Conservation (phyloP, 2,329 filamentous ascomycete species). For the Fusarium sp. region DNA sequence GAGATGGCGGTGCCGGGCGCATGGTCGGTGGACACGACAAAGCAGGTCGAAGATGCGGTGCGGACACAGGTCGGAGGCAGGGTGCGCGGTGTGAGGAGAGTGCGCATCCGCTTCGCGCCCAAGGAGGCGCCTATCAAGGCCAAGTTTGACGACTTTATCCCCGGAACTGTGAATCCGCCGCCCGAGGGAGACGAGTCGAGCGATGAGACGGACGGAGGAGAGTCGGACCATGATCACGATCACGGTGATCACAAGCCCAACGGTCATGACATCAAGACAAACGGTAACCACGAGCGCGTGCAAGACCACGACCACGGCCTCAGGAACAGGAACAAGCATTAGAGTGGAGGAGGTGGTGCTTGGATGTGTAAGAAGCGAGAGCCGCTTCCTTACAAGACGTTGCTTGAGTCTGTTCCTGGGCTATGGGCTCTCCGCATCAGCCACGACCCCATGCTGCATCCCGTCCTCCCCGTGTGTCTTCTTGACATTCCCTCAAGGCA, state of each 20-base stretch:
- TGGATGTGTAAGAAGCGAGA: slow-evolving; percentile 10
- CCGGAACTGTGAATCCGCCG: slow-evolving; percentile 69
- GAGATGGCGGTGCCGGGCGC: slow-evolving; percentile 79
- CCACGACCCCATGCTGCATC: slow-evolving; percentile 6
- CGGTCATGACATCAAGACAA: slow-evolving; percentile 32
- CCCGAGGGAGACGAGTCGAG: slow-evolving; percentile 62
- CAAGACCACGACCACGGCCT: slow-evolving; percentile 33
- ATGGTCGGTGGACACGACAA: slow-evolving; percentile 77
- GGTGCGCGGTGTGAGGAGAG: slow-evolving; percentile 82
- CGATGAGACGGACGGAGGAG: slow-evolving; percentile 38
- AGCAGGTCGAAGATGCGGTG: slow-evolving; percentile 74
- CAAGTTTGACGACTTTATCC: slow-evolving; percentile 79
- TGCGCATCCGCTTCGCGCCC: slow-evolving; percentile 84
- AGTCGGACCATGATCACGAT: slow-evolving; percentile 51
- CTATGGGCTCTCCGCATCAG: slow-evolving; percentile 9
- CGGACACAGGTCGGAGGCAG: slow-evolving; percentile 75
- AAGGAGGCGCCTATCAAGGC: slow-evolving; percentile 66
- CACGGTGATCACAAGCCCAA: slow-evolving; percentile 48
- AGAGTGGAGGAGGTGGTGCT: slow-evolving; percentile 18
- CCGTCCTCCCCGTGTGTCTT: neutral
- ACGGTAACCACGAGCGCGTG: slow-evolving; percentile 34
- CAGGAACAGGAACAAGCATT: slow-evolving; percentile 46
- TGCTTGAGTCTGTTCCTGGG: slow-evolving; percentile 1
- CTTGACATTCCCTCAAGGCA: slow-evolving; percentile 1
- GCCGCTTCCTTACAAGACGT: slow-evolving; percentile 5